Percentiles rank a stretch among this genome's conserved stretches.
Conservation (phyloP, 1,139 yeast species). For the Pichia sp. region DNA sequence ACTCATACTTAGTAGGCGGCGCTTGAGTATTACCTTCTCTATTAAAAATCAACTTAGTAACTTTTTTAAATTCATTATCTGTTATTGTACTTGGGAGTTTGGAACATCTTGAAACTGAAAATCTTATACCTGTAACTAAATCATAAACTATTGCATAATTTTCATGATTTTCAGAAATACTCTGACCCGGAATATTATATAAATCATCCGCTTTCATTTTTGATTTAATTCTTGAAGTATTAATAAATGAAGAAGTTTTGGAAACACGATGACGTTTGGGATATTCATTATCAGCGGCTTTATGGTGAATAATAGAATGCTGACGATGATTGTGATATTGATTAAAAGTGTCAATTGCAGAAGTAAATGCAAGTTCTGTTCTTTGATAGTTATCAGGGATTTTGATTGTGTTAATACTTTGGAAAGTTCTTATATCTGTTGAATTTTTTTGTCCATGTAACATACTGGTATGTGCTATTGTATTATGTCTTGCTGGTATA, state of each 20-base stretch:
- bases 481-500: background rate
- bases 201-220: constrained; percentile 24
- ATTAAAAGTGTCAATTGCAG: constrained; percentile 16
- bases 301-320: background rate
- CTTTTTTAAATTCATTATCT: constrained; percentile 62
- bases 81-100: constrained; percentile 72
- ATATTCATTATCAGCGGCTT: constrained; percentile 14
- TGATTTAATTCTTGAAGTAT: constrained; percentile 18
- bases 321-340: background rate
- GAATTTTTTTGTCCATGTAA: constrained; percentile 7
- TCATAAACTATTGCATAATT: constrained; percentile 93
- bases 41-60: constrained; percentile 79
- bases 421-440: constrained; percentile 22
- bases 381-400: constrained; percentile 27
- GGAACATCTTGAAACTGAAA: constrained; percentile 87
- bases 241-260: constrained; percentile 20
- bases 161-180: constrained; percentile 58
- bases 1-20: constrained; percentile 90
- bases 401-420: constrained; percentile 25
- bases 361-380: constrained; percentile 18
- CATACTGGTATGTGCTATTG: no score
- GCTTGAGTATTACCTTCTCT: constrained; percentile 84
- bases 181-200: constrained; percentile 28
- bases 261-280: constrained; percentile 8
- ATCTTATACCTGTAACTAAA: constrained; percentile 95